phyloP scores from a whole-genome alignment of 345 rosid species.

The Crucihimalaya himalaica region DNA sequence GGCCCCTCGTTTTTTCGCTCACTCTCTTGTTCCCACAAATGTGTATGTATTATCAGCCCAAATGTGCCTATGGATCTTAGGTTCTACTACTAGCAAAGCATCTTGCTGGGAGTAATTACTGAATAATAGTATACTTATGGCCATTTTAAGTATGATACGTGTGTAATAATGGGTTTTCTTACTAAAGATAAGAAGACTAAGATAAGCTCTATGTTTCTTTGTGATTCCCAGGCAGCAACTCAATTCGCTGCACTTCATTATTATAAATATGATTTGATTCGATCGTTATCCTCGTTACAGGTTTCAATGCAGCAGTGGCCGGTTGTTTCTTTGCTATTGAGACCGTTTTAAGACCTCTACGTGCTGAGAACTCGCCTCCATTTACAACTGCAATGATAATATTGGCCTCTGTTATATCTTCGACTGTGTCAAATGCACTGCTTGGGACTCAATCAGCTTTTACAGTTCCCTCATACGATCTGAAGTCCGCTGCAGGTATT shows the following conservation, averaged over 20 bases:
- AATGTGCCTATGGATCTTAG: conserved; percentile 11
- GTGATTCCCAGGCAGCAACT: not conserved
- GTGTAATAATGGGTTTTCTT: conserved; percentile 9
- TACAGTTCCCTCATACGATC: conserved; percentile 88
- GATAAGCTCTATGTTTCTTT: conserved; percentile 3
- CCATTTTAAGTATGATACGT: not conserved
- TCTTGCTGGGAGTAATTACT: not conserved
- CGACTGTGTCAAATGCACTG: conserved; percentile 88
- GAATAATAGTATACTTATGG: conserved; percentile 2
- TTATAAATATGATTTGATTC: not conserved
- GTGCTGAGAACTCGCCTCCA: conserved; percentile 96
- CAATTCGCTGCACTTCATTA: not conserved
- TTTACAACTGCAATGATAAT: conserved; percentile 98
- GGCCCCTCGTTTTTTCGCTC: not conserved
- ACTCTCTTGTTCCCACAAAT: not conserved
- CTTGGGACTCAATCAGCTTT: conserved; percentile 92
- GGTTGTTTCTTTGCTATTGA: conserved; percentile 98
- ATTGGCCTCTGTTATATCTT: conserved; percentile 91
- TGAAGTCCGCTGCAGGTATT: conserved; percentile 97
- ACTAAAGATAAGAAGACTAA: not conserved
- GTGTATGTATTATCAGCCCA: not conserved
- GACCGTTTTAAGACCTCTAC: conserved; percentile 89
- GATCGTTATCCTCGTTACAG: conserved; percentile 41
- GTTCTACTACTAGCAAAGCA: conserved; percentile 1
- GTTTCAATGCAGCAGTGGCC: conserved; percentile 98